Percentiles rank a stretch among this genome's conserved stretches.
Evolutionary conservation across 257 asterid genomes (phyloP).

Genomic region (Echium plantagineum): DNA sequence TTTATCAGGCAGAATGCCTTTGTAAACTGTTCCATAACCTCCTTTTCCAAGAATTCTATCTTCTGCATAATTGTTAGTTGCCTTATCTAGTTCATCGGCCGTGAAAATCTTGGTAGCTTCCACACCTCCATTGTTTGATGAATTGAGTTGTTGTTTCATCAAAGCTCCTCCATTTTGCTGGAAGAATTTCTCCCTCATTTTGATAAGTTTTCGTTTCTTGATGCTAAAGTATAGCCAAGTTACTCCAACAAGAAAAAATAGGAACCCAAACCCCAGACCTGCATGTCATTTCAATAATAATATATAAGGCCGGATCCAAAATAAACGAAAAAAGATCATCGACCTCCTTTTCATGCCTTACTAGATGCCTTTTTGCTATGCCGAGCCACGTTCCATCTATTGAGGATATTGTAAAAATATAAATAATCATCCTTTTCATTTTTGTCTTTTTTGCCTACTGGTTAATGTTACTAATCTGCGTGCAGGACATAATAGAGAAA

Average conservation of each 20-base stretch:
- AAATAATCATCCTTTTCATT: too few species aligned
- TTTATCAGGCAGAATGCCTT: conserved; percentile 46
- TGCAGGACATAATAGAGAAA: too few species aligned
- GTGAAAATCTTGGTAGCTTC: conserved; percentile 55
- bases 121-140: too few species aligned
- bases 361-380: too few species aligned
- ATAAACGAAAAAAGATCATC: background rate
- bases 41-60: conserved; percentile 62
- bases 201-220: conserved; percentile 32
- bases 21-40: conserved; percentile 66
- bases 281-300: conserved; percentile 10
- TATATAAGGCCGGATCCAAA: background rate
- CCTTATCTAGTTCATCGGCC: conserved; percentile 43
- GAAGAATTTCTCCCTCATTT: conserved; percentile 51
- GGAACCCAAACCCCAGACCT: conserved; percentile 66
- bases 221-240: conserved; percentile 47
- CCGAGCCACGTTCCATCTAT: too few species aligned
- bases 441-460: too few species aligned
- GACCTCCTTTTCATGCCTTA: background rate
- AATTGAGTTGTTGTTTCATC: too few species aligned
- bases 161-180: conserved; percentile 72
- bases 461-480: too few species aligned
- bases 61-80: conserved; percentile 45
- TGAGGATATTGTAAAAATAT: too few species aligned
- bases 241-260: conserved; percentile 35